Evolutionary conservation across 208 protist species (phyloP), one percentile per base, ranked within the genome.

Genomic region (Leishmania aethiopica): DNA sequence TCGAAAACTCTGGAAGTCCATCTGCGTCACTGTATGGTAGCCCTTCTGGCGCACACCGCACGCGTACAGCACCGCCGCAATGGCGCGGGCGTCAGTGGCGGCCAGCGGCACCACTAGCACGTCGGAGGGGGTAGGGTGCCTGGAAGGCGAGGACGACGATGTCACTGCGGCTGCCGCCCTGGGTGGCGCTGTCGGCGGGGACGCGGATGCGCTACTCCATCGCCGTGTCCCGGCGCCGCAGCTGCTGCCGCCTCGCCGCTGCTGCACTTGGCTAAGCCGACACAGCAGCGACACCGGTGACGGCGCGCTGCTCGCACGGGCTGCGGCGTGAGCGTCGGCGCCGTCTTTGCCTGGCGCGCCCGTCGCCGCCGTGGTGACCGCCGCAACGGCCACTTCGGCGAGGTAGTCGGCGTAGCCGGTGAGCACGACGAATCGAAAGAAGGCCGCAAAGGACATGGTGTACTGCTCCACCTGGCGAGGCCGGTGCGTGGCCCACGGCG

Each of bases 1-100:
- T 13, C 88, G 88, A 78, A 97, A 97, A 11, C 72, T 64, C n/a
- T 78, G 78, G 77, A 95, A 95, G 73, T 81, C 47, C 85, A 97
- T 89, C 69, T 75, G 64, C 25, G 86, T 74, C 25, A 88, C 59
- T 1, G 88, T 80, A 79, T 93, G 91, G 75, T 96, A 94, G 76
- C 93, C 93, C 64, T 90, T 87, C 42, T 49, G 75, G 15, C 74
- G 79, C 51, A 90, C 79, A 60, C 90, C 87, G 28, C 83, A 89
- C 28, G 55, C 49, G 82, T 95, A 87, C 55, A 97, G 83, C 17
- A 89, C 78, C 22, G 91, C 85, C 4, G 86, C 80, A 45, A 93
- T 55, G 11, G 84, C 74, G n/a, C 94, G 92, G 40, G 73, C 83
- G 79, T 97, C 94, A 10, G 78, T 57, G 42, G 84, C 67, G 32